Evolutionary conservation across 169 alveolate species (phyloP).

Genomic region (Babesia divergens): DNA sequence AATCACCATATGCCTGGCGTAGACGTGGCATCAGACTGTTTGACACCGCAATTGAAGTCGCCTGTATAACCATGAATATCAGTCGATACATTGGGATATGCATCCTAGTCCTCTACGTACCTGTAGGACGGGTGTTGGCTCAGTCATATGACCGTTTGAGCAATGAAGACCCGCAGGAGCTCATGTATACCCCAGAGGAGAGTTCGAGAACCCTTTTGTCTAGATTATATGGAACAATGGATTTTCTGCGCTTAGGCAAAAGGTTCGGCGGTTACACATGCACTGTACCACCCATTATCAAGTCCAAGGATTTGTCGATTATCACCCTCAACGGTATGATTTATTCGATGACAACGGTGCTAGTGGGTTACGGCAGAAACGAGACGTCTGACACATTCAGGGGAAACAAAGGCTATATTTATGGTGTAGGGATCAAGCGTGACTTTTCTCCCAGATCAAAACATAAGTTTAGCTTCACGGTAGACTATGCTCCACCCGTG

Average conservation of each 20-base stretch:
- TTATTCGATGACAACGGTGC: slow-evolving; percentile 1
- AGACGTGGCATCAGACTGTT: too few relatives aligned
- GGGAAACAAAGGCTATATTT: slow-evolving; percentile 26
- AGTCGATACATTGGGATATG: too few relatives aligned
- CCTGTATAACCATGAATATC: too few relatives aligned
- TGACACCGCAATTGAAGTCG: too few relatives aligned
- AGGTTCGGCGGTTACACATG: slow-evolving; percentile 1
- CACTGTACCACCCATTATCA: neutral
- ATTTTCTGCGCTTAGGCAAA: neutral
- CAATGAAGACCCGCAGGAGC: too few relatives aligned
- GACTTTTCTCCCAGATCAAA: neutral
- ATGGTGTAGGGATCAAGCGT: neutral
- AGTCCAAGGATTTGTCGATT: neutral
- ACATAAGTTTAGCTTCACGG: neutral
- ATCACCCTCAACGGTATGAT: neutral
- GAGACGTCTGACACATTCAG: slow-evolving; percentile 2
- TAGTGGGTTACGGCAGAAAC: slow-evolving; percentile 15
- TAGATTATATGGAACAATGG: neutral
- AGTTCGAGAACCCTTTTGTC: neutral
- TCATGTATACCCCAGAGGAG: neutral
- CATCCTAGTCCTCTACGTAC: too few relatives aligned
- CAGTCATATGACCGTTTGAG: too few relatives aligned
- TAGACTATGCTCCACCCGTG: slow-evolving; percentile 17
- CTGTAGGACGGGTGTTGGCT: too few relatives aligned
- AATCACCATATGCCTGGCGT: too few relatives aligned